phyloP scores from a whole-genome alignment of 1,284 basidiomycete species.

The Agroathelia rolfsii region DNA sequence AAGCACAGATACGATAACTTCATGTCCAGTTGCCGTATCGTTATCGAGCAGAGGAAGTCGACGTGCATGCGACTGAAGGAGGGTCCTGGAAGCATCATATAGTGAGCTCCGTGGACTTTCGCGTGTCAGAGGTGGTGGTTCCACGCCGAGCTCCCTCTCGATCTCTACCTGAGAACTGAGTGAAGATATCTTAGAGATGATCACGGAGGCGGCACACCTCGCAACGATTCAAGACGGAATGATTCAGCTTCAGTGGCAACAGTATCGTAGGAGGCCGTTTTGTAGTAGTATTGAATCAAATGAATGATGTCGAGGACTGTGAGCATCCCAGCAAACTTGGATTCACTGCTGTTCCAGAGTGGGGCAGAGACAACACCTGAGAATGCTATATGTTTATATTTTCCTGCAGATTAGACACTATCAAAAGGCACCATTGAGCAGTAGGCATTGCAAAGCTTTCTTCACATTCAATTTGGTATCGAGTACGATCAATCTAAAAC shows the following conservation, averaged over 20 bases:
- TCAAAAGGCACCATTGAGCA: slow-evolving; percentile 64
- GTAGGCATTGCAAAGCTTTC: slow-evolving; percentile 83
- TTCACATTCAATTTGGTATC: slow-evolving; percentile 93
- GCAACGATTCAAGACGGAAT: slow-evolving; percentile 81
- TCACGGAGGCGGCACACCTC: slow-evolving; percentile 44
- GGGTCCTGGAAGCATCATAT: slow-evolving; percentile 82
- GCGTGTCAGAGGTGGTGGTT: slow-evolving; percentile 82
- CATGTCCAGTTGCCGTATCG: slow-evolving; percentile 89
- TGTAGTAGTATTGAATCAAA: slow-evolving; percentile 94
- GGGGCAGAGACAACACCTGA: slow-evolving; percentile 95
- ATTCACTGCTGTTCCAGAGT: slow-evolving; percentile 92
- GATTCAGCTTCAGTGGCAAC: slow-evolving; percentile 89
- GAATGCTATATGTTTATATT: slow-evolving; percentile 8
- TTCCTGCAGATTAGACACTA: slow-evolving; percentile 1
- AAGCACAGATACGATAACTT: slow-evolving; percentile 91
- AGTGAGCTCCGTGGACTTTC: slow-evolving; percentile 86
- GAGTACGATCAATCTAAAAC: slow-evolving; percentile 92
- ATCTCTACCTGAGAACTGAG: slow-evolving; percentile 58
- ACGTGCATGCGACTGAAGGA: slow-evolving; percentile 94
- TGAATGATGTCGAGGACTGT: slow-evolving; percentile 95
- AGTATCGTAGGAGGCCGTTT: slow-evolving; percentile 77
- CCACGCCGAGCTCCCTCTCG: slow-evolving; percentile 87
- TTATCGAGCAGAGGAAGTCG: slow-evolving; percentile 89
- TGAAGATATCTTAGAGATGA: slow-evolving; percentile 13
- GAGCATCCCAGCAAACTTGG: slow-evolving; percentile 90